Evolutionary conservation across 768 basidiomycete species (phyloP).

Genomic region (Pulveroboletus frians): DNA sequence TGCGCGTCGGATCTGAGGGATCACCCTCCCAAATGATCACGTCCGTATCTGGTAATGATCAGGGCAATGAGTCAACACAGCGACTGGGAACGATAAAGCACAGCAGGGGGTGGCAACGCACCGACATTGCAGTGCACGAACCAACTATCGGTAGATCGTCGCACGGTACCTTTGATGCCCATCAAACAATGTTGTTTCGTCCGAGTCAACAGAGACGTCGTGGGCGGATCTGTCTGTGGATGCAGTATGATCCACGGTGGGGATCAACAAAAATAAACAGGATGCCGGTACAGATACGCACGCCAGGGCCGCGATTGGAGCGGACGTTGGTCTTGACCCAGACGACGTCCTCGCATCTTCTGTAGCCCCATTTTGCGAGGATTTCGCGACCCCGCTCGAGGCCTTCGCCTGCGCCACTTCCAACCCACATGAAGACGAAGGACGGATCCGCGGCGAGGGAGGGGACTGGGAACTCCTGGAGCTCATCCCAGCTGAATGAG

Average conservation of each 20-base stretch:
- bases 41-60: constrained; percentile 72
- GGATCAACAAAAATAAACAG: background rate
- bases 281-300: constrained; percentile 32
- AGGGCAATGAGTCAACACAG: background rate
- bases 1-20: constrained; percentile 69
- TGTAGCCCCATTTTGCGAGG: constrained; percentile 90
- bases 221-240: constrained; percentile 74
- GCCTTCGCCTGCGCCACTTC: constrained; percentile 83
- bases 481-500: constrained; percentile 79
- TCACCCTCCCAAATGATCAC: constrained; percentile 97
- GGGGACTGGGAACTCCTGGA: constrained; percentile 78
- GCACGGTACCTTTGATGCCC: constrained; percentile 95
- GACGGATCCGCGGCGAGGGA: constrained; percentile 84
- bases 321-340: constrained; percentile 92
- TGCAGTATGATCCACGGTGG: background rate
- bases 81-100: background rate
- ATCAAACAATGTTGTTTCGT: constrained; percentile 97
- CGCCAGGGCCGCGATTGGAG: constrained; percentile 69
- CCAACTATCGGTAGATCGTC: constrained; percentile 90
- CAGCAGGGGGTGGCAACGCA: constrained; percentile 33
- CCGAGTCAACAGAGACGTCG: constrained; percentile 77
- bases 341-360: constrained; percentile 95
- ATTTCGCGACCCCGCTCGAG: constrained; percentile 89
- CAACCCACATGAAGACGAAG: constrained; percentile 96
- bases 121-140: constrained; percentile 99